Base-by-base conservation (phyloP, 148 eudicot genomes). In the Rhododendron williamsianum region DNA sequence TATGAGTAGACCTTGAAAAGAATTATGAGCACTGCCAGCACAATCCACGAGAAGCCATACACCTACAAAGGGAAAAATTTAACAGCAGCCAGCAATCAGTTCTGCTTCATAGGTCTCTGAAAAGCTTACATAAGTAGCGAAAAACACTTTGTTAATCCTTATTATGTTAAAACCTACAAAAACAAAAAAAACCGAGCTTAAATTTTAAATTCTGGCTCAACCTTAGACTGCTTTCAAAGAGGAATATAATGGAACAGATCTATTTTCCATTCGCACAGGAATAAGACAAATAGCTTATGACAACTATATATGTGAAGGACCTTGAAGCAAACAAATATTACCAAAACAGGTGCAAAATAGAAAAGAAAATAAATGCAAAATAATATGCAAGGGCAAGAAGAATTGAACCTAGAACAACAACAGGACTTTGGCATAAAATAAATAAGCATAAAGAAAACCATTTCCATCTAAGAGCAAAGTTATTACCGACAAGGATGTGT, bases 31-130 rank as follows among this genome's bases (percentile, higher is more conserved):
- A 84, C 96, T 33, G 93, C 94, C 84, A 97, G 90, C 80, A 83
- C 99, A 78, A 89, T 88, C 99, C 99, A 97, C 41, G 99, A 97
- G 58, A 94, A 86, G 71, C 99, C 99, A 88, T 95, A 97, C 58
- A 92, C 92, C 98, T 97, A 90, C 84, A 88, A 84, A 76, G 46
- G 60, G 9, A 2, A 72, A 19, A 0, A 15, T 49, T 19, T 18
- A 58, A 51, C 45, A 83, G 33, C 76, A 71, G 45, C 58, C 45
- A 77, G 51, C 60, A 43, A 19, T 90, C 77, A 86, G 78, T 74
- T 38, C n/a, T 74, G 45, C 25, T 38, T 74, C 48, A 74, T 11
- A 71, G 76, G 41, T 15, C 36, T 27, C 72, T 8, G 33, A 71
- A 33, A 33, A 27, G 41, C 76, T 30, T 30, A 30, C 18, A 33